Evolutionary conservation across 768 basidiomycete genomes (phyloP), one percentile per base, ranked within the genome.

Genomic region (Boletales sp.): DNA sequence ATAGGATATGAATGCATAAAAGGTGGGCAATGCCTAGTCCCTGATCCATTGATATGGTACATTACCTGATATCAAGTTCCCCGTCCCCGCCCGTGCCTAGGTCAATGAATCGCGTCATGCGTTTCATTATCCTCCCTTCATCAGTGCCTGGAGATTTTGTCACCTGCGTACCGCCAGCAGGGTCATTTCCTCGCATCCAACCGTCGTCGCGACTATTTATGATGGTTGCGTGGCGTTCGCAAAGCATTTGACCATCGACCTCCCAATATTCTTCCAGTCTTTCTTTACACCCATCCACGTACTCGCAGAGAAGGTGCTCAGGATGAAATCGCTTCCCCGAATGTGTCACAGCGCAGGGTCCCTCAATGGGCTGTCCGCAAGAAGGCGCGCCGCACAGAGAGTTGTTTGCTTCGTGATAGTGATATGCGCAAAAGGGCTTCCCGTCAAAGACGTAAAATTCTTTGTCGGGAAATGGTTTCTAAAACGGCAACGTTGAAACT

Each of bases 331-430:
- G 78, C 59, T 82, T 83, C 10, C 87, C 87, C 11, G 81, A 71
- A 56, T 94, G 85, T 15, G 89, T 90, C 17, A 94, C 82, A 11
- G 94, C 90, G 65, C 93, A 96, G 2, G 92, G 84, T 1, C 94
- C 94, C 70, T 97, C 94, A 56, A 97, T 92, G 6, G 94, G 94
- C 65, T 86, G 81, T 4, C 88, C 85, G 66, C 94, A 97, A 15
- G 73, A 73, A 12, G 79, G 65, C 3, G 89, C 82, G 10, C 90
- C 82, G 59, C 94, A 97, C 1, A 97, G 75, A 11, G 93, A 94
- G 57, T 87, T 78, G 69, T 95, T 95, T 41, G 84, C 84, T 69
- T 93, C 88, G 69, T 94, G 92, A 65, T 96, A 96, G 67, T 94
- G 93, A 62, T 89, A 89, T 32, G 84, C 88, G 63, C 94, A 97